Evolutionary conservation across 768 basidiomycete species (phyloP).

Genomic region (Phaeolepiota aurea): DNA sequence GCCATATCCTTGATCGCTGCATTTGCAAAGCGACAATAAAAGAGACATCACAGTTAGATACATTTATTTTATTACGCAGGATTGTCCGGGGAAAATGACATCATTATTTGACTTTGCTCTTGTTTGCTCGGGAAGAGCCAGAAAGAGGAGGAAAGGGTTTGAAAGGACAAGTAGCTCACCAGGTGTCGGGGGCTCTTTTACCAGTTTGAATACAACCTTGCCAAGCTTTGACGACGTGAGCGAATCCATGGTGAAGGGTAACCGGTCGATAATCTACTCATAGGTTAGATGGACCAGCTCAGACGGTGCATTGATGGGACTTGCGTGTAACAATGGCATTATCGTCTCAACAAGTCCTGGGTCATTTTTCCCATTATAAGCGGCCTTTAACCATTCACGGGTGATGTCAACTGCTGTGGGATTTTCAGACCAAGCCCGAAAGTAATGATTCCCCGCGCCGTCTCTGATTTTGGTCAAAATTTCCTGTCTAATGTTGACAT

Average conservation of each 20-base stretch:
- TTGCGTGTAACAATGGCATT: constrained; percentile 83
- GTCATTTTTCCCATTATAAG: constrained; percentile 10
- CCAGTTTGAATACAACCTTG: constrained; percentile 69
- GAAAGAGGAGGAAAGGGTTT: constrained; percentile 14
- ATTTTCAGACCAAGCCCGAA: constrained; percentile 80
- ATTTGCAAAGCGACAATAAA: constrained; percentile 27
- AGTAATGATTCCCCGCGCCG: constrained; percentile 80
- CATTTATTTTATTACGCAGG: constrained; percentile 39
- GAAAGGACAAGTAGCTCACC: constrained; percentile 51
- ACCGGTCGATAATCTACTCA: constrained; percentile 73
- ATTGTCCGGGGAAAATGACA: constrained; percentile 15
- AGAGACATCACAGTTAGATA: constrained; percentile 61
- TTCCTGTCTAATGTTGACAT: constrained; percentile 56
- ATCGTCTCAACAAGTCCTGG: constrained; percentile 17
- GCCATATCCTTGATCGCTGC: constrained; percentile 93
- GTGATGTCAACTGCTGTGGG: constrained; percentile 66
- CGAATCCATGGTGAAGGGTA: constrained; percentile 65
- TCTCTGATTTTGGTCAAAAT: constrained; percentile 75
- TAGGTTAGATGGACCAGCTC: constrained; percentile 3
- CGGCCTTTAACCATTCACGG: constrained; percentile 76
- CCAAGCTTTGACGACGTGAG: constrained; percentile 70
- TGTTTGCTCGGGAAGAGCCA: constrained; percentile 5
- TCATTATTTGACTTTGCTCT: too few relatives aligned
- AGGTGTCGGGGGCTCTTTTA: constrained; percentile 65
- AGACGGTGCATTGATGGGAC: constrained; percentile 20